Conservation (phyloP, 1,139 yeast genomes). For the Blastobotrys niveus region DNA sequence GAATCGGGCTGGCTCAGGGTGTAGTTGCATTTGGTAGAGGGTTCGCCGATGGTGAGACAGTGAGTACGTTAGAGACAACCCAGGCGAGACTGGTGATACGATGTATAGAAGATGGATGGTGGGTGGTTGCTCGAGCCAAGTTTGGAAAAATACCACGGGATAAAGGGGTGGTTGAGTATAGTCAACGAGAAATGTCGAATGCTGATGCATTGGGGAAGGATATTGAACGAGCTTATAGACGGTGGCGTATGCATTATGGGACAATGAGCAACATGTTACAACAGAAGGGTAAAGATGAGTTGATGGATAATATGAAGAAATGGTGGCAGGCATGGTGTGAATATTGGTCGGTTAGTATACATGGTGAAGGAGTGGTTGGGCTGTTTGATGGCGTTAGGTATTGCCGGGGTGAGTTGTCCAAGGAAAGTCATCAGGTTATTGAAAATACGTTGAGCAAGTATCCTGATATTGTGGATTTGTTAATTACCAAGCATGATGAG, state of each 20-base stretch:
- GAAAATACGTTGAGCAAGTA: constrained; percentile 21
- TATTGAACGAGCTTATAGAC: constrained; percentile 25
- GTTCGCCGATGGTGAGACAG: constrained; percentile 26
- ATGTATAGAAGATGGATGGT: constrained; percentile 25
- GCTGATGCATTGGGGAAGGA: constrained; percentile 26
- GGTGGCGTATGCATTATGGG: constrained; percentile 31
- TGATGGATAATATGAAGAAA: constrained; percentile 21
- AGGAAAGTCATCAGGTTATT: constrained; percentile 26
- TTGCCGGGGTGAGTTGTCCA: constrained; percentile 24
- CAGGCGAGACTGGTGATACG: constrained; percentile 26
- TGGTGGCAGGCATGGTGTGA: constrained; percentile 32
- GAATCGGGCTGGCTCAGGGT: constrained; percentile 32
- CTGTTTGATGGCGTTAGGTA: constrained; percentile 20
- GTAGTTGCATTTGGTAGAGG: constrained; percentile 29
- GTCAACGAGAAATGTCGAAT: constrained; percentile 18
- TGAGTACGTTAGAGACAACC: constrained; percentile 27
- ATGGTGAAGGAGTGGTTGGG: constrained; percentile 23
- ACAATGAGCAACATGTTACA: constrained; percentile 16
- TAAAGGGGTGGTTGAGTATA: constrained; percentile 13
- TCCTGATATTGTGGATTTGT: constrained; percentile 20
- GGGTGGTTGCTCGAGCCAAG: constrained; percentile 25
- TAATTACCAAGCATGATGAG: constrained; percentile 20
- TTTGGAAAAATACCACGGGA: constrained; percentile 12
- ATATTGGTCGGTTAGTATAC: constrained; percentile 25
- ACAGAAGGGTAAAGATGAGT: constrained; percentile 16